A percentile compares a stretch with the other conserved stretches of the same genome.
These are phyloP conservation scores for Cudoniella acicularis DNA, from an alignment of 495 filamentous ascomycete genomes.

Conservation along the genomic window DNA sequence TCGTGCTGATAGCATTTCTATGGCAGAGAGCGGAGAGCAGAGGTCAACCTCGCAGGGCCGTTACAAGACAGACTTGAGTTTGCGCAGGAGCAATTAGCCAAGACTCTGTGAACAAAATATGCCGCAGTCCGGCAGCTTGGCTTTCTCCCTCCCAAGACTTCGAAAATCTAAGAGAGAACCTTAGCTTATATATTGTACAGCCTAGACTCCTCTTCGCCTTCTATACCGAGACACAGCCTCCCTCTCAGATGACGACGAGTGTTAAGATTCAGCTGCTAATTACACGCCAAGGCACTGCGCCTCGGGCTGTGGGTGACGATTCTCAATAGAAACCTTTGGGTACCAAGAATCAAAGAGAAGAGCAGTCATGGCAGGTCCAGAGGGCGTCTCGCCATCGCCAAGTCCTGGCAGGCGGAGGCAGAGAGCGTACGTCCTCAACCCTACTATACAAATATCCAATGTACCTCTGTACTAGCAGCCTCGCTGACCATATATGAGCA, in stretches of 20 bases:
- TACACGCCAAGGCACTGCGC: constrained; percentile 24
- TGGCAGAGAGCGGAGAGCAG: not conserved
- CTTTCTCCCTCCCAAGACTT: not conserved
- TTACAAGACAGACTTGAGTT: not conserved
- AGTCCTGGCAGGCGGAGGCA: constrained; percentile 24
- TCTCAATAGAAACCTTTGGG: constrained; percentile 3
- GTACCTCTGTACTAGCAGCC: not conserved
- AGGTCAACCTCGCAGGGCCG: not conserved
- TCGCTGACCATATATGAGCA: constrained; percentile 23
- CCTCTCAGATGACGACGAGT: constrained; percentile 22
- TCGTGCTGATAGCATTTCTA: no score
- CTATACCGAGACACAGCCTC: constrained; percentile 10
- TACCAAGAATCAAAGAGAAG: not conserved
- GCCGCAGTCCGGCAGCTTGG: constrained; percentile 10
- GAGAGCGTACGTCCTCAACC: constrained; percentile 23
- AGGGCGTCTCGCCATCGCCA: constrained; percentile 15
- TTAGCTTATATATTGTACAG: constrained; percentile 20
- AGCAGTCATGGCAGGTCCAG: constrained; percentile 13
- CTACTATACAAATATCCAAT: not conserved
- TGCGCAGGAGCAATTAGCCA: constrained; percentile 9
- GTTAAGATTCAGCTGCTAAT: constrained; percentile 8
- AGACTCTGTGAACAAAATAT: constrained; percentile 1
- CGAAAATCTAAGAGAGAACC: constrained; percentile 1
- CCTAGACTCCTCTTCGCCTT: constrained; percentile 1
- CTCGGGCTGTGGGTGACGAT: constrained; percentile 21